phyloP scores from a whole-genome alignment of 2,329 filamentous ascomycete genomes.

The Penicillium palitans region DNA sequence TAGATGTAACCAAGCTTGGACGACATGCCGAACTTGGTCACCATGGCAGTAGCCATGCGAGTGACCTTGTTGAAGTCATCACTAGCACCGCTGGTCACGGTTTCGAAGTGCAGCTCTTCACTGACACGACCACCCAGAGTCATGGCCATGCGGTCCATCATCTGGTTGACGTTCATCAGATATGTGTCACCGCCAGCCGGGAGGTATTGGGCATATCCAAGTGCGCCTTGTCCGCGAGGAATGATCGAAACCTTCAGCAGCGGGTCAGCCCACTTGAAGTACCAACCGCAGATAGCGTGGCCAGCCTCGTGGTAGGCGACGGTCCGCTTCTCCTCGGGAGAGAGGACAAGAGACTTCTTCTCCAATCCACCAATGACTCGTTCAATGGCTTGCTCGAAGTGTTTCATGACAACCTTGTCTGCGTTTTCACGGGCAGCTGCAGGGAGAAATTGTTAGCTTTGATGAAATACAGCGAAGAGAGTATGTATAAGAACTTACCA shows the following conservation, averaged over 20 bases:
- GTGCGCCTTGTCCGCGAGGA: constrained; percentile 85
- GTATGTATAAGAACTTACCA: constrained; percentile 58
- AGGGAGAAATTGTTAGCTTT: constrained; percentile 41
- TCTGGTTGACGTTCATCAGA: constrained; percentile 89
- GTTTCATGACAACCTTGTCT: constrained; percentile 76
- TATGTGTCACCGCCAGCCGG: constrained; percentile 81
- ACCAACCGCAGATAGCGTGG: constrained; percentile 98
- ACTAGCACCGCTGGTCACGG: constrained; percentile 89
- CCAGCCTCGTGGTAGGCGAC: constrained; percentile 98
- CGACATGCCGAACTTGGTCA: constrained; percentile 99
- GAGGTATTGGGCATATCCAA: constrained; percentile 97
- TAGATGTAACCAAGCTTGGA: constrained; percentile 89
- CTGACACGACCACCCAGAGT: constrained; percentile 92
- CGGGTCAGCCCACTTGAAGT: constrained; percentile 92
- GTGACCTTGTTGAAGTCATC: constrained; percentile 99
- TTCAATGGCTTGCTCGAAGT: constrained; percentile 98
- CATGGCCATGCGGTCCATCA: constrained; percentile 99
- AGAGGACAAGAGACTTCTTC: constrained; percentile 93
- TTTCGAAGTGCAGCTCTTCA: constrained; percentile 95
- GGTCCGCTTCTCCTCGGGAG: constrained; percentile 89
- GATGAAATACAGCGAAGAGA: background rate
- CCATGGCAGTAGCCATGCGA: constrained; percentile 93
- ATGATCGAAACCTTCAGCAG: constrained; percentile 98
- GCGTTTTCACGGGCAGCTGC: constrained; percentile 81
- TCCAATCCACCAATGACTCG: constrained; percentile 94